Conservation (phyloP, 305 asterid species). For the Fraxinus albicans region DNA sequence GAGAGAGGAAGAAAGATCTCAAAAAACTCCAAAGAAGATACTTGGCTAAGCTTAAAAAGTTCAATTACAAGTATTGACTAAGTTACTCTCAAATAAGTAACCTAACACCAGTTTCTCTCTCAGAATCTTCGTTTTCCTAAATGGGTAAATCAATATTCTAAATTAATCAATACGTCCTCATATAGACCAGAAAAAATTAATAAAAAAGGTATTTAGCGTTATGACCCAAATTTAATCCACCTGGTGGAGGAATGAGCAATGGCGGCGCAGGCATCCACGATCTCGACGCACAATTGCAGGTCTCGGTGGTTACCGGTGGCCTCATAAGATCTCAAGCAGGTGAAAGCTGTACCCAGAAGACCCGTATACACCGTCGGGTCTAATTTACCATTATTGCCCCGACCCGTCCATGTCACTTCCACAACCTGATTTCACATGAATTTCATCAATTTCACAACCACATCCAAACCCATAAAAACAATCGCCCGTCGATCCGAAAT, state of each 20-base stretch:
- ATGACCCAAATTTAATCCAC: conserved; percentile 19
- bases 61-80: background rate
- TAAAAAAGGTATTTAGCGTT: no score
- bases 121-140: background rate
- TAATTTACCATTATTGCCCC: conserved; percentile 24
- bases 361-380: conserved; percentile 69
- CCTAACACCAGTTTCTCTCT: background rate
- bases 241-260: conserved; percentile 40
- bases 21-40: background rate
- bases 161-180: no score
- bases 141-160: background rate
- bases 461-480: background rate
- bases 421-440: conserved; percentile 44
- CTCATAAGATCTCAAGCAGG: conserved; percentile 62
- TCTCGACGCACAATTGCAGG: conserved; percentile 55
- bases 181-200: background rate
- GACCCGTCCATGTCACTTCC: conserved; percentile 55
- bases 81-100: background rate
- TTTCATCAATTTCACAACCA: background rate
- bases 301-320: conserved; percentile 60
- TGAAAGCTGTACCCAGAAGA: conserved; percentile 70
- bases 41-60: background rate
- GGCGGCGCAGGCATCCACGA: conserved; percentile 56
- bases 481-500: background rate
- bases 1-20: background rate